Evolutionary conservation across 139 green algal genomes (phyloP).

Genomic region (Coelastrella sp.): DNA sequence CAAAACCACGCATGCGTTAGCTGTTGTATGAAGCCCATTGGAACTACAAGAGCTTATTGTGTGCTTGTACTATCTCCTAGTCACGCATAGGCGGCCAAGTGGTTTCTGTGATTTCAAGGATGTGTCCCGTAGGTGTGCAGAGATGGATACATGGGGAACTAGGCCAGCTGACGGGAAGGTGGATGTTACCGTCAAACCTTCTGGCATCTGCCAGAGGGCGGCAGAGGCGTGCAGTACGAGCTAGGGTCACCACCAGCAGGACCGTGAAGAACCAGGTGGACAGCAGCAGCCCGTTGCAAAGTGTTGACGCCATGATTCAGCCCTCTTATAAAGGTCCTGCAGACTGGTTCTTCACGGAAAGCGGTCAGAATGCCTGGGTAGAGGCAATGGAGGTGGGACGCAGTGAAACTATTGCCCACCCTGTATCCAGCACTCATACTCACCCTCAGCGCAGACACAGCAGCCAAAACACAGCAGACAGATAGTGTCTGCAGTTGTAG

Average conservation of each 20-base stretch:
- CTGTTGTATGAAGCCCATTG: too few species aligned
- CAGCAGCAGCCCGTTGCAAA: slow-evolving; percentile 5
- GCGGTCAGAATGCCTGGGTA: slow-evolving; percentile 38
- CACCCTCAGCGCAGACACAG: too few species aligned
- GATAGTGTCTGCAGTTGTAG: too few species aligned
- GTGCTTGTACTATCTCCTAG: too few species aligned
- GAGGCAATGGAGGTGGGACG: slow-evolving; percentile 29
- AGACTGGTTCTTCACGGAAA: slow-evolving; percentile 50
- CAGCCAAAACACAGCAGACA: too few species aligned
- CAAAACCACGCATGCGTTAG: too few species aligned
- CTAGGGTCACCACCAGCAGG: slow-evolving; percentile 1
- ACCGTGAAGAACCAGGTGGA: neutral
- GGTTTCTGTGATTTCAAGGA: neutral
- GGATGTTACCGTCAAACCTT: neutral
- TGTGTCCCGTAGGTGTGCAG: neutral
- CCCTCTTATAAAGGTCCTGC: slow-evolving; percentile 25
- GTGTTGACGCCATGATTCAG: slow-evolving; percentile 22
- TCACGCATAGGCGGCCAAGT: neutral
- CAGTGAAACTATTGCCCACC: too few species aligned
- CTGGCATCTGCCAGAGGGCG: neutral
- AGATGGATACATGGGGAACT: neutral
- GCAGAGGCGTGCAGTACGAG: neutral
- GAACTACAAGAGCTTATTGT: too few species aligned
- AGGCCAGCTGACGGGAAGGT: neutral
- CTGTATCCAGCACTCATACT: slow-evolving; percentile 44